These are phyloP conservation scores for Didymella pomorum DNA, from an alignment of 2,329 filamentous ascomycete species.

Conservation along the genomic window DNA sequence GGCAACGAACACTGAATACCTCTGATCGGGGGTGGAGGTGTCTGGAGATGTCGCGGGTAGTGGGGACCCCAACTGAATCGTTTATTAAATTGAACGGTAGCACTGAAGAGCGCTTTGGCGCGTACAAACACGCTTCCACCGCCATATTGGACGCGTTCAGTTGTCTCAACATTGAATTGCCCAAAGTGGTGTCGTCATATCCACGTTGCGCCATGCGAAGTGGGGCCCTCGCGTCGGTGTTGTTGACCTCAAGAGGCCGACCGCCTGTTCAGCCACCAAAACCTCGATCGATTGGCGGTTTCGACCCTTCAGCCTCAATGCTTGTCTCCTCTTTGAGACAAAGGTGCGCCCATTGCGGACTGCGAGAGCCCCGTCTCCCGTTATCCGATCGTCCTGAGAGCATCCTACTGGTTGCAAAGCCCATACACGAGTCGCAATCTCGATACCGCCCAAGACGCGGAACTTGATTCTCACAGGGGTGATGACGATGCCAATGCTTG, in stretches of 20 bases:
- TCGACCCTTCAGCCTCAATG: constrained; percentile 24
- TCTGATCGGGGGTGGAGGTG: neutral
- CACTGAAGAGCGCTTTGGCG: constrained; percentile 4
- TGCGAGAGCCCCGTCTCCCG: constrained; percentile 8
- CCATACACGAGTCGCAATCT: constrained; percentile 2
- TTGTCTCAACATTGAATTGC: constrained; percentile 1
- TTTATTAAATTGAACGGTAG: constrained; percentile 12
- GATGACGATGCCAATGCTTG: constrained; percentile 17
- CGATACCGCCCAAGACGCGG: neutral
- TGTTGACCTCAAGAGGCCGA: constrained; percentile 27
- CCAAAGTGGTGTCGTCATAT: constrained; percentile 34
- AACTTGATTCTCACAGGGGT: constrained; percentile 1
- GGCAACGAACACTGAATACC: neutral
- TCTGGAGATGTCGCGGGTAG: neutral
- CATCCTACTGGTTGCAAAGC: neutral
- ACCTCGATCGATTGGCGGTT: constrained; percentile 20
- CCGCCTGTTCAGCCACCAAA: constrained; percentile 13
- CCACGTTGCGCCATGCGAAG: constrained; percentile 16
- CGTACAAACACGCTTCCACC: constrained; percentile 12
- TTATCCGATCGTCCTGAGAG: neutral
- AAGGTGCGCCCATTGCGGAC: neutral
- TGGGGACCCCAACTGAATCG: neutral
- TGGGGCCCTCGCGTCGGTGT: constrained; percentile 21
- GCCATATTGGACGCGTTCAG: constrained; percentile 25
- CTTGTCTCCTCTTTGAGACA: constrained; percentile 9